Evolutionary conservation across 768 basidiomycete species (phyloP), one percentile per base, ranked within the genome.

Genomic region (Trametes sanguinea): DNA sequence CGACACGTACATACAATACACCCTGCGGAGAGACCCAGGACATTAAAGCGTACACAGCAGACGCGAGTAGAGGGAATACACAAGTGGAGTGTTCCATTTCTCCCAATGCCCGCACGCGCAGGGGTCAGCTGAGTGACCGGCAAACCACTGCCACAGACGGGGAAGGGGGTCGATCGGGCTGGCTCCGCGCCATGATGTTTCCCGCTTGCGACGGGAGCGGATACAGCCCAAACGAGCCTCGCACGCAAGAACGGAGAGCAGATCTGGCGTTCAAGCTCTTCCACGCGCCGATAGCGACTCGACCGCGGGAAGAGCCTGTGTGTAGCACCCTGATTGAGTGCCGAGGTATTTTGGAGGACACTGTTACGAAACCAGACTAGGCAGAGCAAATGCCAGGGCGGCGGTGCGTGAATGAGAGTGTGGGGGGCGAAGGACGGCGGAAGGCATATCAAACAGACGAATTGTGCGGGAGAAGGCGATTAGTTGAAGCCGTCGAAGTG

Each of bases 401-500:
- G 27, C 17, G 32, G 30, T 44, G 35, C 35, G 11, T 37, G 35
- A 30, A 37, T 22, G 54, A 50, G 32, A 39, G 17, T 37, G 17
- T 37, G 30, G 30, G 11, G 30, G 42, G 22, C 35, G 11, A 37
- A 37, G 35, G 16, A 32, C 39, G 52, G 33, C n/a, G 11, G 46
- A 16, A 29, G 17, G 46, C 22, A 32, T 37, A 3, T 43, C 27
- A 14, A 32, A 40, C 33, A 10, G 22, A 27, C 29, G 2, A 8
- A 42, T 44, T 45, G 42, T 47, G 9, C 8, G 40, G n/a, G 7
- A 6, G 42, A 16, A 4, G 17, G 42, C 11, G 39, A 42, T 82
- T 75, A 92, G 71, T 91, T 90, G 80, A 94, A 94, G 51, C 92
- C 88, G 71, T 94, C 92, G 67, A 94, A 94, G 68, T 94, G 92